Evolutionary conservation across 495 filamentous ascomycete genomes (phyloP), one percentile per base, ranked within the genome.

Genomic region (Tuber brumale): DNA sequence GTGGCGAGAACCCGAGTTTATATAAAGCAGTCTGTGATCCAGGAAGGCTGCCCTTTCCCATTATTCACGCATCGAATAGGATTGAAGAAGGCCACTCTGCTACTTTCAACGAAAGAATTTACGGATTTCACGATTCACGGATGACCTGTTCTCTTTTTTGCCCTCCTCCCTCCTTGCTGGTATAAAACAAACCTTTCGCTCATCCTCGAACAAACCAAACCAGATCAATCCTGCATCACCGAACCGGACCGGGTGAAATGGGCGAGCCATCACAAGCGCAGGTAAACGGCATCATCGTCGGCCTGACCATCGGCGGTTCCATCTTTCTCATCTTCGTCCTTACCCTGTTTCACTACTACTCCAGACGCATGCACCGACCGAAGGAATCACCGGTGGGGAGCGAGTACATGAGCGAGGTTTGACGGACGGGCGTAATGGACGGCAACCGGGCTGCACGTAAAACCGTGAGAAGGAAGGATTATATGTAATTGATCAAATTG

Each of bases 251-350:
- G 14, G 31, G 71, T 16, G 35, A 10, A 23, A 79, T 81, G 75
- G 57, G 71, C 18, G 80, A 82, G 74, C 80, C 80, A 66, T 79
- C 80, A 1, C 80, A 82, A 74, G 72, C 70, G 14, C 79, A 76
- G 42, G 80, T 73, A 16, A 81, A 80, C 1, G 80, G 80, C 14
- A 81, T 82, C 16, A 81, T 82, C 37, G 70, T 81, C 80, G 80
- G 80, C 5, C 70, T 79, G 7, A 77, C 74, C 19, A 77, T 82
- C 45, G 80, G 72, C 9, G 76, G 71, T 12, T 77, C 69, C 43
- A 75, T 82, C 42, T 82, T 82, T 61, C 73, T 81, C 19, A 74
- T 82, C 21, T 75, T 82, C 31, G n/a, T 82, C n/a, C 66, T 82
- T 37, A 77, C 80, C 21, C 21, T 82, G 16, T 77, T 82, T n/a